Base-by-base conservation (phyloP, 139 green algal genomes). In the Micractinium sp. region DNA sequence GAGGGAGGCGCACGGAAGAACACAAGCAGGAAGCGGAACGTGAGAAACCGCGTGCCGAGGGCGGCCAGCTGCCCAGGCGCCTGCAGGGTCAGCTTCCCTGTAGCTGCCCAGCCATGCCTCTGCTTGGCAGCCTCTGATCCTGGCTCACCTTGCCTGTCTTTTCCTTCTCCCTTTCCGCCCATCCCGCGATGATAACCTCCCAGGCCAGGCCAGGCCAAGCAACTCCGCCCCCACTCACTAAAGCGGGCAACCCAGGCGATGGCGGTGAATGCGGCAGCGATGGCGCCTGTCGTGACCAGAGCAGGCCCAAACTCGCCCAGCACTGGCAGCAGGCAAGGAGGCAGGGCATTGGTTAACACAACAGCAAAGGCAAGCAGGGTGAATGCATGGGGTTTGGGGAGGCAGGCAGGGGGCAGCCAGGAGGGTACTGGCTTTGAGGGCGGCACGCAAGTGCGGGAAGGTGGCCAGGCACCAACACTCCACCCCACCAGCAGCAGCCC, bases 301-400 rank as follows among this genome's bases (percentile, higher is more conserved):
- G 38, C 56, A 4, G 66, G 66, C 14, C 83, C 83, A 80, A 87
- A 87, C 27, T 87, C 83, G 66, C 83, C 83, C 38, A 87, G 63
- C 27, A 80, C 83, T 87, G 83, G 38, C 9, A 18, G 69, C 27
- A 79, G 73, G n/a, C n/a, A 41, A n/a, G n/a, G 73, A 79, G 29
- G 27, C 16, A 3, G 13, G 63, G 2, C 63, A 71, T 27, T 36
- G 25, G 27, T 19, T 36, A 36, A 22, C 27, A 76, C 66, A 16
- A 2, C 27, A 76, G 23, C 23, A 76, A 14, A 19, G 69, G 27
- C 69, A 76, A 31, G 22, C 16, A 74, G 31, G 20, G 67, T 15
- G 20, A 27, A 31, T 20, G 31, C 20, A 74, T 27, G 69, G 20
- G 63, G 22, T 71, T 38, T 23, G 47, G 47, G 47, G 47, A 56